Conservation (phyloP, 2,329 filamentous ascomycete species). For the Neurospora crassa region DNA sequence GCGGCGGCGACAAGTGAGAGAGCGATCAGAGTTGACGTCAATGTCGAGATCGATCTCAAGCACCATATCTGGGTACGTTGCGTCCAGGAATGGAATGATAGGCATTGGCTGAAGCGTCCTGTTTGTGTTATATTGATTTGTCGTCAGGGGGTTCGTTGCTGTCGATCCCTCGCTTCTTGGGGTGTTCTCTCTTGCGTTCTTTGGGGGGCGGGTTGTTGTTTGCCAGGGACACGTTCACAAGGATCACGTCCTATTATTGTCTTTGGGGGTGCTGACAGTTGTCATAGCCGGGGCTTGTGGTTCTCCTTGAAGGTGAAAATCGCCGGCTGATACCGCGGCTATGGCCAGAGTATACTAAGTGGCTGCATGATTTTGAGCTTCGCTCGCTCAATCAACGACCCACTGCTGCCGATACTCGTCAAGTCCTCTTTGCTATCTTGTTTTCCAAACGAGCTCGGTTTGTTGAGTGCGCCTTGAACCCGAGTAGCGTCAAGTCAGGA, state of each 20-base stretch:
- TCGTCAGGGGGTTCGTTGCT: background rate
- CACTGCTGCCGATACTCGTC: background rate
- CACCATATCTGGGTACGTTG: background rate
- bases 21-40: background rate
- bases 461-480: constrained; percentile 87
- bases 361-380: background rate
- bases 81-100: no score
- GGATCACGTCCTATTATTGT: background rate
- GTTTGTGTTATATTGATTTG: background rate
- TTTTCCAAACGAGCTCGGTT: constrained; percentile 70
- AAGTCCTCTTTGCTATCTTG: constrained; percentile 1
- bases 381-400: background rate
- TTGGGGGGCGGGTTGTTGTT: background rate
- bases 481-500: constrained; percentile 72
- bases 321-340: background rate
- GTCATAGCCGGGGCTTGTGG: background rate
- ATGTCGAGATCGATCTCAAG: background rate
- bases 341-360: background rate
- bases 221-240: background rate
- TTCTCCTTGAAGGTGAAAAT: background rate
- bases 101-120: background rate
- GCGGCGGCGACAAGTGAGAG: no score
- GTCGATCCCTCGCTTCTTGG: background rate
- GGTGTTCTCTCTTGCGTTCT: background rate
- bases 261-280: background rate